Conservation (phyloP, 2,329 filamentous ascomycete genomes). For the Fusarium sp. region DNA sequence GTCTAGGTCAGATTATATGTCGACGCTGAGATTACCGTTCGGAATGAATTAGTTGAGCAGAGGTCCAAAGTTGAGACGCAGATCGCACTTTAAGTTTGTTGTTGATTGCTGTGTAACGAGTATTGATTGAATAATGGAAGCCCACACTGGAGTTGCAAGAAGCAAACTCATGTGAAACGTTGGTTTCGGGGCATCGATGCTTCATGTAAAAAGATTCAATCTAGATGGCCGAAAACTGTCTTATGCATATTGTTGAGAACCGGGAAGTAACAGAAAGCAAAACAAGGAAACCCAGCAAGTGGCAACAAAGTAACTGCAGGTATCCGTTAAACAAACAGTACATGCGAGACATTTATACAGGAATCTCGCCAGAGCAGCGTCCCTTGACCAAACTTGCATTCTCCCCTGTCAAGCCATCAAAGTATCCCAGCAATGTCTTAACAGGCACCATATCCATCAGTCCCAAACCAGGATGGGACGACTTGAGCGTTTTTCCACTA, state of each 20-base stretch:
- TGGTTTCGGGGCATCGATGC: not conserved
- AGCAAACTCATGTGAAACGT: not conserved
- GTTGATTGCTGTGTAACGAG: not conserved
- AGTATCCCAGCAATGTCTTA: conserved; percentile 74
- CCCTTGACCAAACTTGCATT: conserved; percentile 59
- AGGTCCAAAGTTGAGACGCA: no score
- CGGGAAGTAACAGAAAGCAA: not conserved
- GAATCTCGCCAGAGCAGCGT: conserved; percentile 42
- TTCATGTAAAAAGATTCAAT: not conserved
- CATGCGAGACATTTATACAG: not conserved
- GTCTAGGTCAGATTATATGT: not conserved
- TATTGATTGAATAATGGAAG: not conserved
- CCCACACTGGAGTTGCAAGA: not conserved
- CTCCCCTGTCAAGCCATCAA: conserved; percentile 77
- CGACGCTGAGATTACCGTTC: not conserved
- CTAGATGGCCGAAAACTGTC: not conserved
- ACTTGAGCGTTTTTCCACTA: conserved; percentile 74
- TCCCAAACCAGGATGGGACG: conserved; percentile 77
- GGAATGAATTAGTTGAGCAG: no score
- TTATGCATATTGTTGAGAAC: not conserved
- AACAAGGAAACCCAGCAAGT: not conserved
- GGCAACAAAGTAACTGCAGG: not conserved
- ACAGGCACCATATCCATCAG: conserved; percentile 78
- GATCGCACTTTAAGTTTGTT: not conserved
- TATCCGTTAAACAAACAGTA: not conserved